A percentile compares a stretch with the other conserved stretches of the same genome.
These are phyloP conservation scores for Heterobasidion irregulare DNA, from an alignment of 1,284 basidiomycete species.

Conservation along the genomic window DNA sequence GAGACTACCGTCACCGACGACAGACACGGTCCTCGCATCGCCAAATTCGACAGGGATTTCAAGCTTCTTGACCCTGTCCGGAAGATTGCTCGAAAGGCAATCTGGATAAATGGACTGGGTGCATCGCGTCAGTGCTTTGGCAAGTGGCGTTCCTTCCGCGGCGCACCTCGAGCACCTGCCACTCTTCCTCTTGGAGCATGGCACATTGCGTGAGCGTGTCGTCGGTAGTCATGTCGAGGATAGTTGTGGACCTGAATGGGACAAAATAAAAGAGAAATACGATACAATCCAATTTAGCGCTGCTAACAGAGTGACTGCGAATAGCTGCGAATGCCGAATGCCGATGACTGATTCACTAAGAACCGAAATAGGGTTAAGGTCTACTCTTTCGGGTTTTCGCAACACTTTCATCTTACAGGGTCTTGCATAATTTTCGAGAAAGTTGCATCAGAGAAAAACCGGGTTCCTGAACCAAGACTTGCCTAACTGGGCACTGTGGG, in stretches of 20 bases:
- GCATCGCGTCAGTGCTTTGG: neutral
- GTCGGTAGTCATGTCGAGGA: constrained; percentile 1
- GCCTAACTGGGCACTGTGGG: no score
- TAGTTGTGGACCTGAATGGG: neutral
- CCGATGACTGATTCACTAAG: neutral
- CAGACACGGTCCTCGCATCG: constrained; percentile 28
- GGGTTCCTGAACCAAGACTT: no score
- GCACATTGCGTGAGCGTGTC: constrained; percentile 13
- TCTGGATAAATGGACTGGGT: constrained; percentile 69
- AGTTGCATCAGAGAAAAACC: no score
- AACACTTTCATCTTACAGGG: no score
- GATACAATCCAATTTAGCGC: no score
- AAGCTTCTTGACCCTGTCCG: constrained; percentile 35
- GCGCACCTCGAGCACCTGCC: constrained; percentile 50
- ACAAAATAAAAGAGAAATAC: no score
- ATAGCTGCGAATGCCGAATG: no score
- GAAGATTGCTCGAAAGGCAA: constrained; percentile 38
- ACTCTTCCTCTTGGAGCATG: constrained; percentile 28
- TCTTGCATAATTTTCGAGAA: no score
- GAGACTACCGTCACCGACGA: constrained; percentile 20
- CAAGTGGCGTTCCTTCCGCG: neutral
- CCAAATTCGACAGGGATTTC: constrained; percentile 58
- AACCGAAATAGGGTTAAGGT: neutral
- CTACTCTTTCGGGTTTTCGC: neutral
- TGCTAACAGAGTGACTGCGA: no score